Evolutionary conservation across 2,329 filamentous ascomycete genomes (phyloP).

Genomic region (Ophiostoma montium): DNA sequence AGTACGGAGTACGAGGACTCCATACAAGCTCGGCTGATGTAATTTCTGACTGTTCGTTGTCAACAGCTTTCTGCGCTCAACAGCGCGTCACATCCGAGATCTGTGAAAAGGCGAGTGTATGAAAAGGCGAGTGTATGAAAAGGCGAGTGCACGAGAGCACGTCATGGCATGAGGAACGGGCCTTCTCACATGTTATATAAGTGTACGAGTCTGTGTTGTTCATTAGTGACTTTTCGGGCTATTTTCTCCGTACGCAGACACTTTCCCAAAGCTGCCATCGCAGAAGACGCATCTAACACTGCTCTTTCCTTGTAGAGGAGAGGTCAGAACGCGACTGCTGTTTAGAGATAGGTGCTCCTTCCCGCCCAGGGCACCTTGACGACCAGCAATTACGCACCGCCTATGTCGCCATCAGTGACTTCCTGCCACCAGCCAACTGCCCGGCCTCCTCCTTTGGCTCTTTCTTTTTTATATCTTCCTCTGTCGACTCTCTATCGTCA

Average conservation of each 20-base stretch:
- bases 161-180: no score
- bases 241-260: no score
- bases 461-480: neutral
- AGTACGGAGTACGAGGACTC: neutral
- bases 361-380: neutral
- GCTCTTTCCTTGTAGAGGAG: neutral
- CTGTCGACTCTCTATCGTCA: neutral
- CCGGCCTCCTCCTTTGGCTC: neutral
- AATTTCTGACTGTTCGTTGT: no score
- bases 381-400: neutral
- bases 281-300: no score
- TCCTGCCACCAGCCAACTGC: neutral
- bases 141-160: no score
- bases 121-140: no score
- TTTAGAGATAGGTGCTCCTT: neutral
- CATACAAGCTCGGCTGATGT: no score
- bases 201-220: no score
- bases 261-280: no score
- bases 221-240: no score
- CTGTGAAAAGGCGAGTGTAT: no score
- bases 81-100: neutral
- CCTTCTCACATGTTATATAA: neutral
- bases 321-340: neutral
- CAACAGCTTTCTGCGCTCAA: no score
- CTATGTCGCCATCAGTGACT: neutral